A percentile compares a stretch with the other conserved stretches of the same genome.
Evolutionary conservation across 2,329 filamentous ascomycete genomes (phyloP).

Genomic region (Eutypa lata): DNA sequence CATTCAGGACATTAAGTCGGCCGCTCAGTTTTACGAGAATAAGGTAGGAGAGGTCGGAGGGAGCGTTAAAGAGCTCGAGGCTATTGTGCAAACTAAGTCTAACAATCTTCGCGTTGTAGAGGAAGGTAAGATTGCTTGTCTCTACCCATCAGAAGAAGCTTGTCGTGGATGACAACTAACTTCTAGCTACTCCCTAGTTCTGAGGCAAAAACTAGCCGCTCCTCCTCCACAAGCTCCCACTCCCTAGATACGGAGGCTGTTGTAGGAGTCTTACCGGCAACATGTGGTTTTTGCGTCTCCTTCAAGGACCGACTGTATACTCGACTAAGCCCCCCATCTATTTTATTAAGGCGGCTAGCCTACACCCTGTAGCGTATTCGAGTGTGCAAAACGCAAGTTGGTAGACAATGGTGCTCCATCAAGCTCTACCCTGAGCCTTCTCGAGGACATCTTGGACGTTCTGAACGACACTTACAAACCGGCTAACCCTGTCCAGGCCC

Average conservation of each 20-base stretch:
- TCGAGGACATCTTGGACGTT: constrained; percentile 5
- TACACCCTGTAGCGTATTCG: neutral
- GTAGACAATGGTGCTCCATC: neutral
- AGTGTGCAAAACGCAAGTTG: neutral
- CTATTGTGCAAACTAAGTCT: constrained; percentile 67
- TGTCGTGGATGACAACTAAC: constrained; percentile 7
- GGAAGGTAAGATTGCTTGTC: constrained; percentile 58
- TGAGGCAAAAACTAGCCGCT: constrained; percentile 42
- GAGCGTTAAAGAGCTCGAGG: constrained; percentile 55
- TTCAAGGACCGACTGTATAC: too few relatives aligned
- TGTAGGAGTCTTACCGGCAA: constrained; percentile 11
- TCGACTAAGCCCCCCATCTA: too few relatives aligned
- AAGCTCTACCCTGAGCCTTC: neutral
- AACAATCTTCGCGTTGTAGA: constrained; percentile 83
- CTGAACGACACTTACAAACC: constrained; percentile 6
- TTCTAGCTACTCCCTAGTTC: constrained; percentile 25
- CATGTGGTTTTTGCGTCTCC: neutral
- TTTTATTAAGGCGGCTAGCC: too few relatives aligned
- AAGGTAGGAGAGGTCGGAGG: constrained; percentile 52
- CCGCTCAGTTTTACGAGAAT: constrained; percentile 53
- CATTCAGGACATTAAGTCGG: constrained; percentile 50
- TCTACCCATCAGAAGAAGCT: too few relatives aligned
- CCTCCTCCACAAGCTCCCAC: constrained; percentile 10
- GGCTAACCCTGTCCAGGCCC: constrained; percentile 1
- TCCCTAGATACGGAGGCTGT: neutral